Evolutionary conservation across 1,284 basidiomycete genomes (phyloP).

Genomic region (Trichosporon faecale): DNA sequence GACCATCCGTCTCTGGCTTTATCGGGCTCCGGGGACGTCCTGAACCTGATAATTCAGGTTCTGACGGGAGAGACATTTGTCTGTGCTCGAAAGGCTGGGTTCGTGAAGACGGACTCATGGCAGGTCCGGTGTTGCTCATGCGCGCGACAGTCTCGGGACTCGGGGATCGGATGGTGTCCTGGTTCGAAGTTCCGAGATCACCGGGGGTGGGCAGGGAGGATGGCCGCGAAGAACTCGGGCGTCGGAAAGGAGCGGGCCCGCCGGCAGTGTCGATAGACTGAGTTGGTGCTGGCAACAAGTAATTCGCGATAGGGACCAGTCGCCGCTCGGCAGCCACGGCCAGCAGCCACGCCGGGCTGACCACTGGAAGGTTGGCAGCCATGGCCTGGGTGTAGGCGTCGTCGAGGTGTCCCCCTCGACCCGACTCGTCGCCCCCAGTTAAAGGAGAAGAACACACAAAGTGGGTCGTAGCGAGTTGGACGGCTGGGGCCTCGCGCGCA

Average conservation of each 20-base stretch:
- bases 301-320: slow-evolving; percentile 81
- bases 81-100: slow-evolving; percentile 21
- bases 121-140: slow-evolving; percentile 44
- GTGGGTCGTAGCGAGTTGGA: slow-evolving; percentile 94
- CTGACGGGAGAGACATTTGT: slow-evolving; percentile 4
- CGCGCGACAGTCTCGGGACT: slow-evolving; percentile 50
- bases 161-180: slow-evolving; percentile 41
- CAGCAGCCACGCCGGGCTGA: slow-evolving; percentile 84
- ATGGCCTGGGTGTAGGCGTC: slow-evolving; percentile 88
- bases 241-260: slow-evolving; percentile 56
- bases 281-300: slow-evolving; percentile 69
- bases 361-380: slow-evolving; percentile 83
- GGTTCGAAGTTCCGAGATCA: slow-evolving; percentile 19
- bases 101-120: slow-evolving; percentile 21
- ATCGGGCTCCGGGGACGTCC: slow-evolving; percentile 40
- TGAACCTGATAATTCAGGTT: not conserved
- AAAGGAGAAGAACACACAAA: slow-evolving; percentile 85
- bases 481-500: slow-evolving; percentile 82
- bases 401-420: slow-evolving; percentile 47
- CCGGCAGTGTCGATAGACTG: slow-evolving; percentile 52
- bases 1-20: slow-evolving; percentile 49
- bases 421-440: slow-evolving; percentile 56
- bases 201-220: not conserved
- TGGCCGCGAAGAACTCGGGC: slow-evolving; percentile 17
- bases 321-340: slow-evolving; percentile 77